Base-by-base conservation (phyloP, 2,329 filamentous ascomycete species). In the Aspergillus quadrilineatus region DNA sequence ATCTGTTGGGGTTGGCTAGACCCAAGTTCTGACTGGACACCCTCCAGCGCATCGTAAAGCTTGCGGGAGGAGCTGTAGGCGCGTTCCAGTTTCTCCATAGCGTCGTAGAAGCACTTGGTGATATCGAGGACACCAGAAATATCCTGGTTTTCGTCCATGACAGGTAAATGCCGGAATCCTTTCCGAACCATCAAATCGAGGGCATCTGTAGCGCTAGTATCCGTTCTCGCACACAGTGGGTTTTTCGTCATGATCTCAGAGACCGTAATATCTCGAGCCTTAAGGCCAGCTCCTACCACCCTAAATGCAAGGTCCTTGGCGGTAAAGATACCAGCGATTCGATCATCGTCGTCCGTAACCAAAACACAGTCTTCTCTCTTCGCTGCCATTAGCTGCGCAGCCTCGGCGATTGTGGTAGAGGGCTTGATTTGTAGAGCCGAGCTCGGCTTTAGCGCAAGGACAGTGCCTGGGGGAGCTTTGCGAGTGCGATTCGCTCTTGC, bases 231-330 rank as follows among this genome's bases (percentile, higher is more conserved):
- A 74, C 94, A 99, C 14, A 99, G 85, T 9, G 94, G 94, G 79
- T 99, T 99, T 82, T 97, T 97, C 72, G 94, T 99, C 94, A 99
- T 99, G 75, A 99, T 99, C 72, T 97, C 92, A 64, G 92, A 89
- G 72, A 99, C 97, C 22, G 91, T 96, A 66, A 97, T 86, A 71
- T 88, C 90, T 73, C 85, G 88, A 32, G 94, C 89, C 79, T 96
- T 96, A 69, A 92, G 83, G 29, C 94, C 94, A 55, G 87, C 86
- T 55, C 93, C 94, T 28, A 99, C 93, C 9, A 99, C 94, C 57
- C 94, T 87, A 81, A 97, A 99, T 15, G 94, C 94, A 71, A 99
- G 82, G 80, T 99, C 94, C 80, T 99, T 99, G 64, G 94, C 94
- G 0, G 94, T 99, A 75, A 99, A 99, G 74, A 99, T 99, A 78